Conservation (phyloP, 2,329 filamentous ascomycete genomes). For the Exophiala phaeomuriformis region DNA sequence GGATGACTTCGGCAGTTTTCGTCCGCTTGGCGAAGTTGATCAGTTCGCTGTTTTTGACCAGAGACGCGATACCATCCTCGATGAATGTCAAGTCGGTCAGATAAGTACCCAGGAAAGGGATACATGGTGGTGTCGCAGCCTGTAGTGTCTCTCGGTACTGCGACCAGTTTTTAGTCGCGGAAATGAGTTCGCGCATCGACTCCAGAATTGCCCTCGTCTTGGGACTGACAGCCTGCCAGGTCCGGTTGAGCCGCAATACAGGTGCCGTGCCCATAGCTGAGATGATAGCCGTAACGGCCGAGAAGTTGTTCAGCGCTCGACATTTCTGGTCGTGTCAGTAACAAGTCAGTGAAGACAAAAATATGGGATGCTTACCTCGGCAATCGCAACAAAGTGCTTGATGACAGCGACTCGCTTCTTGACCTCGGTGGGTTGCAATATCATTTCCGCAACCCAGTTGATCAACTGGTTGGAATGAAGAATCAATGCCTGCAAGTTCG, state of each 20-base stretch:
- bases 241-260: slow-evolving; percentile 85
- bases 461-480: slow-evolving; percentile 97
- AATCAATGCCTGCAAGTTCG: slow-evolving; percentile 93
- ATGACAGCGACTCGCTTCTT: slow-evolving; percentile 96
- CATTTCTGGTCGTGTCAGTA: slow-evolving; percentile 63
- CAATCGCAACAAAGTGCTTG: slow-evolving; percentile 94
- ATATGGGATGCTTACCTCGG: slow-evolving; percentile 62
- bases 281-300: slow-evolving; percentile 93
- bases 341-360: not conserved
- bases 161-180: slow-evolving; percentile 94
- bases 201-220: slow-evolving; percentile 75
- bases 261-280: slow-evolving; percentile 90
- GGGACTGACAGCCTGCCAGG: slow-evolving; percentile 87
- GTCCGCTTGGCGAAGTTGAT: slow-evolving; percentile 98
- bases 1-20: slow-evolving; percentile 96
- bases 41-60: slow-evolving; percentile 90
- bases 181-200: slow-evolving; percentile 89
- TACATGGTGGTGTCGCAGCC: slow-evolving; percentile 89
- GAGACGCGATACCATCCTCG: slow-evolving; percentile 91
- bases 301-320: slow-evolving; percentile 88
- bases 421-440: slow-evolving; percentile 85
- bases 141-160: slow-evolving; percentile 93
- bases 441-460: slow-evolving; percentile 99
- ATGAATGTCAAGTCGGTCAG: slow-evolving; percentile 97
- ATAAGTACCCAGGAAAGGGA: slow-evolving; percentile 97